Base-by-base conservation (phyloP, 805 yeast species). In the Candida glaebosa region DNA sequence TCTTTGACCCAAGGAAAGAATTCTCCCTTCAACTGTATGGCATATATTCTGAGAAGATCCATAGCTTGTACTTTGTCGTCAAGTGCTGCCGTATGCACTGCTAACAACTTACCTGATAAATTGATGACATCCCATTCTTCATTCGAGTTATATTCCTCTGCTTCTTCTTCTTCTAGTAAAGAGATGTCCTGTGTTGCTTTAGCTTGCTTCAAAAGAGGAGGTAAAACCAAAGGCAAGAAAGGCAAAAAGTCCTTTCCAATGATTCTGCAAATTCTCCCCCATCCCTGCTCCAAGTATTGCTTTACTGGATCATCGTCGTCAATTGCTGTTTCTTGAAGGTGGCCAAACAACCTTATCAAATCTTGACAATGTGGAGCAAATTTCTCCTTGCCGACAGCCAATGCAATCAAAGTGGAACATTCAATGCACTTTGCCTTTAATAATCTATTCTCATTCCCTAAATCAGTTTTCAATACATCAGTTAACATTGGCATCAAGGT, bases 81-180 rank as follows among this genome's bases (percentile, higher is more conserved):
- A 44, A 93, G 73, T n/a, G 87, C 71, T 9, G 96, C 88, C 3
- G 97, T 90, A 58, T 91, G 96, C 39, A 93, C 88, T 17, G 97
- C 98, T 54, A 93, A 80, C 56, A 87, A 90, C 61, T 88, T 90
- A 40, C 98, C 99, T 22, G 87, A 81, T 34, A 90, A 70, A 51
- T 88, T 88, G 41, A 93, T 82, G 35, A 93, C 93, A 56, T 93
- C 98, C 93, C 96, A 93, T 47, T 89, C 96, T 40, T 89, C 95
- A 53, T 87, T 86, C 55, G 81, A 82, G 52, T 81, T 84, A 49
- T 79, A 79, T 50, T 86, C 87, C 37, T 86, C 93, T 22, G 81
- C 76, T 42, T 95, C 95, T 44, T 84, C 90, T 50, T 90, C 96
- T 52, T 91, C 98, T 40, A 93, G 77, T 35, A 93, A 68, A 31